Conservation (phyloP, 2,329 filamentous ascomycete genomes). For the Pseudonectria foliicola region DNA sequence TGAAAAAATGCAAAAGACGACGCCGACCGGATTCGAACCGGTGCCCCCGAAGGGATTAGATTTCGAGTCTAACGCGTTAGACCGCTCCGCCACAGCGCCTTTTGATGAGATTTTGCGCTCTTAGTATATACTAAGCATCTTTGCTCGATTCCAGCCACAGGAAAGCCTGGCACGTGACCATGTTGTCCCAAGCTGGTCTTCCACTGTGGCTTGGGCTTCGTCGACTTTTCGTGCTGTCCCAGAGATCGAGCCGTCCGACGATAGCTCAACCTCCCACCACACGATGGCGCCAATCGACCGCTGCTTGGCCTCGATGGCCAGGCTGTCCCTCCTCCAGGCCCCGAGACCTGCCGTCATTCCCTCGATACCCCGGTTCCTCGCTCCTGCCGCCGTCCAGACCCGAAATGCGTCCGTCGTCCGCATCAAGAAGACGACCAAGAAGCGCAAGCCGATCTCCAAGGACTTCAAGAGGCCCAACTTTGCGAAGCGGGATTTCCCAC, state of each 20-base stretch:
- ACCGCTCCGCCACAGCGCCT: too few species aligned
- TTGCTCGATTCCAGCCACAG: too few species aligned
- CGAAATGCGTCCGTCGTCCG: conserved; percentile 34
- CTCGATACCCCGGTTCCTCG: conserved; percentile 42
- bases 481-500: conserved; percentile 52
- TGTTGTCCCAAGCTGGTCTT: background rate
- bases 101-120: too few species aligned
- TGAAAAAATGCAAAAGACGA: too few species aligned
- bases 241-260: conserved; percentile 5
- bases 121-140: too few species aligned
- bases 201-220: conserved; percentile 8
- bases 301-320: conserved; percentile 49
- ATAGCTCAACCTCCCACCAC: conserved; percentile 22
- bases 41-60: too few species aligned
- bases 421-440: conserved; percentile 45
- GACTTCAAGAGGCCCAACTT: conserved; percentile 60
- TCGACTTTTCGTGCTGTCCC: background rate
- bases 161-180: too few species aligned
- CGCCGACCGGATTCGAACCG: too few species aligned
- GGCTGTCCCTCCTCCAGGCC: conserved; percentile 37
- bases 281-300: conserved; percentile 46
- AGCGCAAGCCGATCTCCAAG: conserved; percentile 57
- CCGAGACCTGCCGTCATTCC: conserved; percentile 32
- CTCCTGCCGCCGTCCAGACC: conserved; percentile 38
- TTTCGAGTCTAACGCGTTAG: too few species aligned